Evolutionary conservation across 768 basidiomycete genomes (phyloP).

Genomic region (Amanita inopinata): DNA sequence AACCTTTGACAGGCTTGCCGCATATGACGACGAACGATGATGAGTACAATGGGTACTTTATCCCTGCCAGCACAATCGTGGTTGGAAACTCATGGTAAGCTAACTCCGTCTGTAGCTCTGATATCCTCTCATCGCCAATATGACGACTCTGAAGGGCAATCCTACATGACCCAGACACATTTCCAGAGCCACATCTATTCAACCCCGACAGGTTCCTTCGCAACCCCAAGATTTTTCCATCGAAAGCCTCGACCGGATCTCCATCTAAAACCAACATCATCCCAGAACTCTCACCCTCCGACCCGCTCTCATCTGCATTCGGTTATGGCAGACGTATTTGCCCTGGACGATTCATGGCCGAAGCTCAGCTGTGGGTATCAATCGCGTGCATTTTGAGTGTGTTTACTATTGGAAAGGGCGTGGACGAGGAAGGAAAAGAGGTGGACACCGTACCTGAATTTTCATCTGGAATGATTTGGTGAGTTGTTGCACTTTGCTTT

Average conservation of each 20-base stretch:
- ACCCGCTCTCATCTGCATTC: slow-evolving; percentile 20
- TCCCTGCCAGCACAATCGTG: slow-evolving; percentile 21
- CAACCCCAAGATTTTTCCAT: slow-evolving; percentile 6
- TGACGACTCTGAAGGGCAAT: slow-evolving; percentile 9
- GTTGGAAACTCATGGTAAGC: slow-evolving; percentile 21
- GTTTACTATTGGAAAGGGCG: slow-evolving; percentile 29
- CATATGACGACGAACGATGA: slow-evolving; percentile 21
- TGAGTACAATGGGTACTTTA: slow-evolving; percentile 21
- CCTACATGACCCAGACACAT: slow-evolving; percentile 15
- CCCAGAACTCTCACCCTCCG: slow-evolving; percentile 13
- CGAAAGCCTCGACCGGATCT: neutral
- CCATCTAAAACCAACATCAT: too few species aligned
- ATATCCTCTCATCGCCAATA: neutral
- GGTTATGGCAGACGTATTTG: slow-evolving; percentile 31
- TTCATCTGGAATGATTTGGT: slow-evolving; percentile 37
- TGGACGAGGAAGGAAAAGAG: slow-evolving; percentile 25
- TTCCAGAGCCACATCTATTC: slow-evolving; percentile 16
- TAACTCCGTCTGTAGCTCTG: too few species aligned
- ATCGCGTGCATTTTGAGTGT: slow-evolving; percentile 32
- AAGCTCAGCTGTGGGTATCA: slow-evolving; percentile 35
- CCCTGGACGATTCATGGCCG: slow-evolving; percentile 36
- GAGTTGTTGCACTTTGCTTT: slow-evolving; percentile 7
- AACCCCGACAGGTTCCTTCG: slow-evolving; percentile 23
- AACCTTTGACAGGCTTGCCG: slow-evolving; percentile 12
- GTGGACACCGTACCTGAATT: slow-evolving; percentile 25